Base-by-base conservation (phyloP, 2,329 filamentous ascomycete genomes). In the Sporothrix variecibatus region DNA sequence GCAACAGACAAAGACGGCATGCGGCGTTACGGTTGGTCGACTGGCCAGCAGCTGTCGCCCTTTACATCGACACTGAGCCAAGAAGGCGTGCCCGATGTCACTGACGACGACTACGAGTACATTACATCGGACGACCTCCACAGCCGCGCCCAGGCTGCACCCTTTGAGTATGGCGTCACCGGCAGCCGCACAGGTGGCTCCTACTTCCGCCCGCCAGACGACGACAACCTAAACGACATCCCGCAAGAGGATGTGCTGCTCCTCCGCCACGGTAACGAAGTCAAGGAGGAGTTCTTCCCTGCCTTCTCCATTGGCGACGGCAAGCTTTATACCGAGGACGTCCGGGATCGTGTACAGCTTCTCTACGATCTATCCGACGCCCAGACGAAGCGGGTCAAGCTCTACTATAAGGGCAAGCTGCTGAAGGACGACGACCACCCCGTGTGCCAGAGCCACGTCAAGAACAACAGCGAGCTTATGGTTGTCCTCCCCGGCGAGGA, bases 41-140 rank as follows among this genome's bases (percentile, higher is more conserved):
- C 82, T 72, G 72, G 71, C 38, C 73, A 71, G 17, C 71, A 72
- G n/a, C 79, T 88, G 75, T 89, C 87, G 68, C 87, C 87, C n/a
- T 89, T 86, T 78, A 82, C 82, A 74, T 86, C 87, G 46, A 79
- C 83, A 75, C 77, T 83, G 20, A 81, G 83, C 51, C 77, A 79
- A 17, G 84, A 84, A 64, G 84, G 86, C 58, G 82, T 86, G 11
- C 87, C 90, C 28, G 58, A 73, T 77, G 90, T 95, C 75, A 92
- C 89, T 78, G 92, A 94, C 77, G 89, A 91, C 46, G 93, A 95
- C 83, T 95, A 91, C 81, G 92, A 90, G 80, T 95, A 95, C 84
- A 94, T 95, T 80, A 94, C 92, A n/a, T 90, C 91, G 38, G 89
- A 93, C 78, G 92, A 95, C 79, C 82, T 94, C 53, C 86, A 89